These are phyloP conservation scores for Yamadazyma insecticola DNA, from an alignment of 805 yeast species.

Conservation along the genomic window DNA sequence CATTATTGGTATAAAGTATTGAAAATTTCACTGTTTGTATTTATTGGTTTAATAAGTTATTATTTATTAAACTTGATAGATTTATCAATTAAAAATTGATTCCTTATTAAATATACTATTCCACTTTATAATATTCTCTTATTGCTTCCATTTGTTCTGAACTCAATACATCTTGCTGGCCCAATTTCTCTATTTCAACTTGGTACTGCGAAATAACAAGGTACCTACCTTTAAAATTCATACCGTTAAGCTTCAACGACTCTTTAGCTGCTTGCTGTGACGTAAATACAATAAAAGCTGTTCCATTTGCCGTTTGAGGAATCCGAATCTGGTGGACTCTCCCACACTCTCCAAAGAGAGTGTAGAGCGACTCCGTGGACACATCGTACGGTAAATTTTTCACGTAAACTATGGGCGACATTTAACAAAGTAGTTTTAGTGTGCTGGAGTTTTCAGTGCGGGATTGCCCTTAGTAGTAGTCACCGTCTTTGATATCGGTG, in stretches of 20 bases:
- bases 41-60: constrained; percentile 54
- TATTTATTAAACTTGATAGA: constrained; percentile 39
- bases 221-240: constrained; percentile 55
- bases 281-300: no score
- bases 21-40: constrained; percentile 57
- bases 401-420: constrained; percentile 44
- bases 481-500: constrained; percentile 21
- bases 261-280: constrained; percentile 48
- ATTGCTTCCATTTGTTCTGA: constrained; percentile 23
- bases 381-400: constrained; percentile 56
- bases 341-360: constrained; percentile 52
- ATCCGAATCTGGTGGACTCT: constrained; percentile 50
- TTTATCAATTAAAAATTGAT: constrained; percentile 19
- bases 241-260: constrained; percentile 59
- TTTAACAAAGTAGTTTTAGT: no score
- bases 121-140: constrained; percentile 5
- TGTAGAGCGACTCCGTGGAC: constrained; percentile 43
- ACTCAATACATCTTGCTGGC: constrained; percentile 9
- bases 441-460: no score
- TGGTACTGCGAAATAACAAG: constrained; percentile 47
- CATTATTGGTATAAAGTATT: constrained; percentile 63
- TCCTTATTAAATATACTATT: constrained; percentile 1
- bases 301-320: constrained; percentile 20
- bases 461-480: constrained; percentile 11
- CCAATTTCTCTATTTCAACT: constrained; percentile 36